These are phyloP conservation scores for Colletotrichum shisoi DNA, from an alignment of 2,329 filamentous ascomycete species.

Conservation along the genomic window DNA sequence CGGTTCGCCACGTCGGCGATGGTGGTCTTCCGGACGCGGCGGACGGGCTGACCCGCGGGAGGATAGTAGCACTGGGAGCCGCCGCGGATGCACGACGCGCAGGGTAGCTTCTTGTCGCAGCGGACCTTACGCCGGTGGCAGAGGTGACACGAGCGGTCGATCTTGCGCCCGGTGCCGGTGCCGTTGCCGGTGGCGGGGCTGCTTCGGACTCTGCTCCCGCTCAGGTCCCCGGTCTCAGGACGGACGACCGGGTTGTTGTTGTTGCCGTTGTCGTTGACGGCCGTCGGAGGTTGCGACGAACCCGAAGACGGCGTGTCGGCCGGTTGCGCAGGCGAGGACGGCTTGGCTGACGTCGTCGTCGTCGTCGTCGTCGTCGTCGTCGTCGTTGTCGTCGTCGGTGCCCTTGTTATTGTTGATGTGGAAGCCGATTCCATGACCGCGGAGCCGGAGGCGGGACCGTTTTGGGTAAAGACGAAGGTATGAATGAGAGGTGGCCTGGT, in stretches of 20 bases:
- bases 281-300: slow-evolving; percentile 2
- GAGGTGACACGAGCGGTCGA: slow-evolving; percentile 46
- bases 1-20: slow-evolving; percentile 49
- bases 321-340: background rate
- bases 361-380: too few species aligned
- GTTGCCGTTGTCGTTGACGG: background rate
- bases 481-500: background rate
- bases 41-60: slow-evolving; percentile 41
- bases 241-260: background rate
- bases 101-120: slow-evolving; percentile 47
- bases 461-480: background rate
- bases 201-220: background rate
- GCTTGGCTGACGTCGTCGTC: background rate
- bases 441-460: background rate
- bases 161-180: slow-evolving; percentile 19
- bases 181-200: too few species aligned
- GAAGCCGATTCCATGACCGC: slow-evolving; percentile 13
- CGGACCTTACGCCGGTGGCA: slow-evolving; percentile 48
- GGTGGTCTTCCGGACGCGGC: slow-evolving; percentile 43
- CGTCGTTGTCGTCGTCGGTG: too few species aligned
- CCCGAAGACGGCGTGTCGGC: slow-evolving; percentile 10
- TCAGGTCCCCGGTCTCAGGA: background rate
- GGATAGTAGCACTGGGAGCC: slow-evolving; percentile 47
- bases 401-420: background rate
- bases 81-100: slow-evolving; percentile 42